Evolutionary conservation across 1,139 yeast genomes (phyloP).

Genomic region (Kodamaea alishanica): DNA sequence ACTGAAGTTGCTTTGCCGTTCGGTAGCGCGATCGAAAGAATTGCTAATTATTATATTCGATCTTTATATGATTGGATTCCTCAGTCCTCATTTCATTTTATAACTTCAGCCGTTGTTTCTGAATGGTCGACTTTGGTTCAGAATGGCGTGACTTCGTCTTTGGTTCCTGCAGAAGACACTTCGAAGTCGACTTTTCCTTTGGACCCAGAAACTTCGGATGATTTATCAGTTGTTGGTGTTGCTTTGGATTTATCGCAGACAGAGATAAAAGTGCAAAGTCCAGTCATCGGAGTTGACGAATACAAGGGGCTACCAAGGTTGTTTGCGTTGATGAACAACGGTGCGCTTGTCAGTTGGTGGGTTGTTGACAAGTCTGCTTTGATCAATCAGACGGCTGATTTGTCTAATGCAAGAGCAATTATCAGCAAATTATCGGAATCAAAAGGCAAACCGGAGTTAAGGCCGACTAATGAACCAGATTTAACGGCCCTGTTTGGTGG

Average conservation of each 20-base stretch:
- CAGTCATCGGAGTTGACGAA: slow-evolving; percentile 56
- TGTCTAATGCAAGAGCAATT: slow-evolving; percentile 16
- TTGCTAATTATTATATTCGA: slow-evolving; percentile 45
- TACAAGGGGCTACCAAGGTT: slow-evolving; percentile 57
- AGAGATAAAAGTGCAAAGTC: slow-evolving; percentile 40
- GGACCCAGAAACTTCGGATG: slow-evolving; percentile 59
- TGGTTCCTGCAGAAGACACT: slow-evolving; percentile 57
- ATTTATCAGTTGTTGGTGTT: slow-evolving; percentile 68
- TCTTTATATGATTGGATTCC: slow-evolving; percentile 43
- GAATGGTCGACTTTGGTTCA: slow-evolving; percentile 27
- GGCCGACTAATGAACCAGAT: not conserved
- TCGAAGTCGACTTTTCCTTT: slow-evolving; percentile 71
- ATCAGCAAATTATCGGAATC: not conserved
- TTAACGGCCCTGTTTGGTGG: too few relatives aligned
- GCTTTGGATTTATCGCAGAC: slow-evolving; percentile 53
- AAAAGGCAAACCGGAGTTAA: not conserved
- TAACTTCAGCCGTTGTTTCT: slow-evolving; percentile 61
- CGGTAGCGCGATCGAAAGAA: slow-evolving; percentile 47
- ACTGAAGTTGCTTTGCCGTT: slow-evolving; percentile 58
- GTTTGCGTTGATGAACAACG: slow-evolving; percentile 60
- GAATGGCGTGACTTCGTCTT: slow-evolving; percentile 14
- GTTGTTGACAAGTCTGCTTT: slow-evolving; percentile 51
- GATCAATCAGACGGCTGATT: slow-evolving; percentile 24
- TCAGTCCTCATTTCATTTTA: slow-evolving; percentile 27
- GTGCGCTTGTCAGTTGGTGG: slow-evolving; percentile 62